Evolutionary conservation across 768 basidiomycete genomes (phyloP), one percentile per base, ranked within the genome.

Genomic region (Suillus ampliporus): DNA sequence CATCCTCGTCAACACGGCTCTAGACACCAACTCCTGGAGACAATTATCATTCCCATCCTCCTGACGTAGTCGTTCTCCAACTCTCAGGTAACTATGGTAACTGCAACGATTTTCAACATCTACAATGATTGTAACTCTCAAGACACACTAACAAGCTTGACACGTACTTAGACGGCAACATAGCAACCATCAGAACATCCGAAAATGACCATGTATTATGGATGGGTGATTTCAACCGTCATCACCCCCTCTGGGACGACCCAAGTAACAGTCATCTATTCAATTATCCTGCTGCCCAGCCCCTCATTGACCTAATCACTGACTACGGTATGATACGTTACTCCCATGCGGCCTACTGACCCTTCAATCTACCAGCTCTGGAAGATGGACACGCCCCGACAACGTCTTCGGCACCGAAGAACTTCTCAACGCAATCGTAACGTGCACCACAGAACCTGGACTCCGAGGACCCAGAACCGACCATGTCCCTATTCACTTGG

Each of bases 321-420:
- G 65, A 65, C 0, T 51, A 75, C 58, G 62, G 66, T 1, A 71
- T 86, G 67, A 14, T 61, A 0, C 78, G 78, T 60, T 71, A 0
- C 75, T 86, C 0, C 78, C 76, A 0, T 61, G 68, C 14, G 70
- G 68, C 1, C 68, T 70, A 0, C 80, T 80, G 0, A 86, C 79
- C 0, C 71, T 85, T 0, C 43, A 76, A 23, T 68, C 75, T 0
- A 51, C 41, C 0, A 54, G 34, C 3, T 72, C 79, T 0, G 75
- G 77, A n/a, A 81, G 79, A 60, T 72, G 68, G 52, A 69, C 63
- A 0, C 0, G 56, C 0, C 63, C 61, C 0, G 61, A 69, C 47
- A 68, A 70, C 26, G 13, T 67, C 0, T 70, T 70, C 26, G 57
- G 62, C 21, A 65, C 58, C 0, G 56, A 62, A 2, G 13, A 38